Evolutionary conservation across 345 rosid species (phyloP).

Genomic region (Arabidopsis suecica): DNA sequence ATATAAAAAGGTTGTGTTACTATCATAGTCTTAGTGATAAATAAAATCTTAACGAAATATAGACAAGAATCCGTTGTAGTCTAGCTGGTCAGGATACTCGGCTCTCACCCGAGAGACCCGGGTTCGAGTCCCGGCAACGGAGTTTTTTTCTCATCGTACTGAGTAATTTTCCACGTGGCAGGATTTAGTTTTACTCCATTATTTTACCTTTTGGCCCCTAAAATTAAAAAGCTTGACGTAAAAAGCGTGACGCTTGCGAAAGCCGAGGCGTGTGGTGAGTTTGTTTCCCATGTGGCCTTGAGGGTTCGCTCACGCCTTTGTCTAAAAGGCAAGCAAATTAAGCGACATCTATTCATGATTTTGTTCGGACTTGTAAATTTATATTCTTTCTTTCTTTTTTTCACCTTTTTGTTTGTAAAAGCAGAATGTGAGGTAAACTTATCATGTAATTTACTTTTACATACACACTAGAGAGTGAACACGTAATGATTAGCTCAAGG

Average conservation of each 20-base stretch:
- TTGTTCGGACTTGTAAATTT: conserved; percentile 25
- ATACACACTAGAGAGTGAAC: conserved; percentile 8
- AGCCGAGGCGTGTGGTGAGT: conserved; percentile 46
- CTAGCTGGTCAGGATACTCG: conserved; percentile 75
- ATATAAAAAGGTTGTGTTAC: too few species aligned
- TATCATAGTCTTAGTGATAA: too few species aligned
- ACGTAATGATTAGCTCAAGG: background rate
- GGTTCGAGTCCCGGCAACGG: conserved; percentile 71
- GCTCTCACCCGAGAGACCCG: conserved; percentile 78
- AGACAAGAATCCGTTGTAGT: conserved; percentile 39
- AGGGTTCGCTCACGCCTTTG: conserved; percentile 40
- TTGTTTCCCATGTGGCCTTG: conserved; percentile 38
- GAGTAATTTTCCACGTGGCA: conserved; percentile 12
- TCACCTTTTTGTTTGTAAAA: conserved; percentile 8
- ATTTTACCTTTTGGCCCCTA: background rate
- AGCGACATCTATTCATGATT: conserved; percentile 39
- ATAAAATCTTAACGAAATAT: fast-evolving
- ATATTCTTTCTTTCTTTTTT: background rate
- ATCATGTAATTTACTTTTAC: conserved; percentile 28
- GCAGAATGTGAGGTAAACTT: conserved; percentile 13
- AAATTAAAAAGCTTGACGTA: conserved; percentile 24
- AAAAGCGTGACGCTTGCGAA: conserved; percentile 38
- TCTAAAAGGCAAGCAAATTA: conserved; percentile 43
- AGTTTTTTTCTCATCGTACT: conserved; percentile 4
- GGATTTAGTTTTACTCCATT: too few species aligned